Base-by-base conservation (phyloP, 2,329 filamentous ascomycete genomes). In the Sporothrix inflata region DNA sequence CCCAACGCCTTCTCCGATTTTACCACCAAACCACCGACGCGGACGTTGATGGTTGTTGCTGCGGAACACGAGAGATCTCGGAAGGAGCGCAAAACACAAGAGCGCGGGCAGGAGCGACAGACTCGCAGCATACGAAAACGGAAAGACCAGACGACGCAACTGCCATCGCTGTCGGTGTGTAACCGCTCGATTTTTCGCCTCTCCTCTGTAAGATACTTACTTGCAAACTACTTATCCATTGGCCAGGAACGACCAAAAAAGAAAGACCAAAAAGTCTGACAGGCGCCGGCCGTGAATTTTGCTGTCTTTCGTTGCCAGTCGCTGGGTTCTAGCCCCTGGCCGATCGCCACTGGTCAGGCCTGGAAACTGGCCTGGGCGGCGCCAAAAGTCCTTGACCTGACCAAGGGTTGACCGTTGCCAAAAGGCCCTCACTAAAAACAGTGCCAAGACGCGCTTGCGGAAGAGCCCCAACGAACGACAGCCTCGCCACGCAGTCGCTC, bases 381-480 rank as follows among this genome's bases (percentile, higher is more conserved):
- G 53, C 55, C 55, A 60, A 40, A 27, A 27, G 49, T 53, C 21
- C 49, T 53, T 27, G 21, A 11, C 49, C 49, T 27, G 49, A 27
- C 51, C 4, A 14, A 9, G 12, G 40, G 12, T 30, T 30, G 24
- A 55, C 24, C 21, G n/a, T 53, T 53, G 8, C 49, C 49, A 34
- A 57, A 57, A 30, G 53, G 27, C 12, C 24, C 53, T 11, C 27
- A n/a, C 16, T 60, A 38, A 30, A 61, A 42, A 9, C n/a, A 11
- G 11, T 16, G 60, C 60, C 60, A 63, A 63, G 60, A n/a, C 60
- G 60, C 60, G 60, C 60, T 65, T 65, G 9, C 38, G 14, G 7
- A 5, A 24, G 24, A 6, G 6, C 30, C 30, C 30, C 6, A 42
- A 42, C 6, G 30, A 55, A 24, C 24, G 60, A 8, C 38, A 65